Base-by-base conservation (phyloP, 148 eudicot species). In the Agrostemma githago region DNA sequence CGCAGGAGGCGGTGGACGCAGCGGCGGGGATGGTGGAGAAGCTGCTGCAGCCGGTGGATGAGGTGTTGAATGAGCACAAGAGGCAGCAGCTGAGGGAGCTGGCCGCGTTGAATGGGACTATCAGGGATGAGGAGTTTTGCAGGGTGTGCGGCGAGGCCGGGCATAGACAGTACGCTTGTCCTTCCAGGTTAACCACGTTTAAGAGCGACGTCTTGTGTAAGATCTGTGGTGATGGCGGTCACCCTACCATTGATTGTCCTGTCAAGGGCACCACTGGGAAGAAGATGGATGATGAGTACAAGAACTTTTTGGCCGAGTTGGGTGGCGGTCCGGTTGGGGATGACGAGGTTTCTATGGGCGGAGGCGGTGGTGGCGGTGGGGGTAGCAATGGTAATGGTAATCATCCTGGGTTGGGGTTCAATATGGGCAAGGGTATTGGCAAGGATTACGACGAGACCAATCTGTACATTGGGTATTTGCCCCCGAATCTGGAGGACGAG, bases 11-110 rank as follows among this genome's bases (percentile, higher is more conserved):
- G 0, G 85, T 93, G 6, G 96, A 93, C 5, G 98, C 90, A n/a
- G 98, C 96, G 3, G 96, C 90, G 5, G 93, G 85, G 6, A 93
- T 93, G 98, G 91, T 93, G 37, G 89, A 90, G 90, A 93, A 93
- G 83, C 80, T 93, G 17, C 74, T 93, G 73, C 92, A 87, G 80
- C 98, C 98, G 12, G 93, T 93, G 16, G 98, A 90, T 72, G 96
- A 93, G 74, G 93, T 84, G 6, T 60, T 87, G 44, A 93, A 93
- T 74, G 96, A 93, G 83, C 98, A 90, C 60, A 93, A 93, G 79
- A 84, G 96, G 87, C 93, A 89, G 70, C 98, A 90, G 77, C 84
- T 93, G 11, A 89, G 86, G 81, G 98, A 93, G 74, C 89, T 93
- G 42, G 98, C 96, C 46, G 90, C 93, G 9, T 70, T 93, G 81